Conservation (phyloP, 495 filamentous ascomycete genomes). For the Aspergillus coremiiformis region DNA sequence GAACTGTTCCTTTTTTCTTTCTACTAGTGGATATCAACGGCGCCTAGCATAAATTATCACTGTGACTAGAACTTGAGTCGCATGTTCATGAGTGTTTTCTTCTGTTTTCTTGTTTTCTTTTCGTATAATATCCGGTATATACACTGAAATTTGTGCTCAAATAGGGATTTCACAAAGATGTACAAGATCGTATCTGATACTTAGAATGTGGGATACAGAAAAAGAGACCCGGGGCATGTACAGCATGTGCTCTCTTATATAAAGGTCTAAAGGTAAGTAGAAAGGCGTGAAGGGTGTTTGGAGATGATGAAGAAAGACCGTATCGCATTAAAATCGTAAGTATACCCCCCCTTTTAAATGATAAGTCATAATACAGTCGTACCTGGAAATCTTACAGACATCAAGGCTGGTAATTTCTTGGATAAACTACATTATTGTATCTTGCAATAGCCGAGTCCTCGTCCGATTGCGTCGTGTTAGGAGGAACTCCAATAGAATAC, state of each 20-base stretch:
- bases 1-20: background rate
- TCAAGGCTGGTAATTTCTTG: constrained; percentile 8
- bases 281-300: background rate
- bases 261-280: no score
- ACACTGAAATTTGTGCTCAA: background rate
- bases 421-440: constrained; percentile 7
- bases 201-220: background rate
- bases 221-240: background rate
- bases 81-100: no score
- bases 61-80: background rate
- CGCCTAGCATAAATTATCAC: background rate
- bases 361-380: background rate
- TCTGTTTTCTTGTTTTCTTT: no score
- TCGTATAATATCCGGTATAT: background rate
- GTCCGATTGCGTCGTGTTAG: constrained; percentile 4
- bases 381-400: background rate
- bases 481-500: background rate
- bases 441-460: constrained; percentile 1
- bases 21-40: background rate
- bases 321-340: background rate
- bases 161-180: background rate
- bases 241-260: no score
- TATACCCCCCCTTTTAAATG: background rate
- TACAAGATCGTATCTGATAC: background rate
- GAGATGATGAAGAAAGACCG: background rate